Percentiles rank a stretch among this genome's conserved stretches.
Conservation (phyloP, 331 rosid species). For the Acacia pycnantha region DNA sequence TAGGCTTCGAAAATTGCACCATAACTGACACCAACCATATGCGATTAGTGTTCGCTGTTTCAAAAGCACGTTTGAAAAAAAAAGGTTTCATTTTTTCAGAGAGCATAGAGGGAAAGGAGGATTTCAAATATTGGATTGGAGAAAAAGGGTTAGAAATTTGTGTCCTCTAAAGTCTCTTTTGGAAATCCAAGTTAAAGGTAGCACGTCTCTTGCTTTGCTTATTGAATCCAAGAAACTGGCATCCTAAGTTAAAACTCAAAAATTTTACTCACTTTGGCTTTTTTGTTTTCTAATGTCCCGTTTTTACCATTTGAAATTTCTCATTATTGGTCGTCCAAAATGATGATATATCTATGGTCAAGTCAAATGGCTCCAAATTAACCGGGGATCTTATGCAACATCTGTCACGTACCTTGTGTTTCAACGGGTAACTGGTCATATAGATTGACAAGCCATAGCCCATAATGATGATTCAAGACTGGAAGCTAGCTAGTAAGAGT, state of each 20-base stretch:
- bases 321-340: slow-evolving; percentile 38
- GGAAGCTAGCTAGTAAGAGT: slow-evolving; percentile 11
- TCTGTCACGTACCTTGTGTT: slow-evolving; percentile 3
- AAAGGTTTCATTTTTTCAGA: slow-evolving; percentile 33
- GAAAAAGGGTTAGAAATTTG: slow-evolving; percentile 66
- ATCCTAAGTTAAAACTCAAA: slow-evolving; percentile 58
- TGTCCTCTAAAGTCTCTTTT: slow-evolving; percentile 67
- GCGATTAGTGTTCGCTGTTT: slow-evolving; percentile 37
- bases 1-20: slow-evolving; percentile 33
- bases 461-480: slow-evolving; percentile 21
- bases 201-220: slow-evolving; percentile 32
- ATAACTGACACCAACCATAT: slow-evolving; percentile 50
- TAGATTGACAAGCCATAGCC: slow-evolving; percentile 27
- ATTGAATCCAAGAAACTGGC: slow-evolving; percentile 77
- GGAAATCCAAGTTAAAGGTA: slow-evolving; percentile 35
- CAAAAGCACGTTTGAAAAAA: slow-evolving; percentile 25
- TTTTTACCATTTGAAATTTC: slow-evolving; percentile 19
- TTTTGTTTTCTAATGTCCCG: slow-evolving; percentile 19
- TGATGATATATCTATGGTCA: slow-evolving; percentile 36
- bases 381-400: slow-evolving; percentile 34
- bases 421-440: slow-evolving; percentile 23
- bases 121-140: slow-evolving; percentile 40
- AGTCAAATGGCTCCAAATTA: slow-evolving; percentile 31
- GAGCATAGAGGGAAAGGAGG: slow-evolving; percentile 20
- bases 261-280: neutral